These are phyloP conservation scores for Sextonia rubra DNA, from an alignment of 164 flowering plant species.

Conservation along the genomic window DNA sequence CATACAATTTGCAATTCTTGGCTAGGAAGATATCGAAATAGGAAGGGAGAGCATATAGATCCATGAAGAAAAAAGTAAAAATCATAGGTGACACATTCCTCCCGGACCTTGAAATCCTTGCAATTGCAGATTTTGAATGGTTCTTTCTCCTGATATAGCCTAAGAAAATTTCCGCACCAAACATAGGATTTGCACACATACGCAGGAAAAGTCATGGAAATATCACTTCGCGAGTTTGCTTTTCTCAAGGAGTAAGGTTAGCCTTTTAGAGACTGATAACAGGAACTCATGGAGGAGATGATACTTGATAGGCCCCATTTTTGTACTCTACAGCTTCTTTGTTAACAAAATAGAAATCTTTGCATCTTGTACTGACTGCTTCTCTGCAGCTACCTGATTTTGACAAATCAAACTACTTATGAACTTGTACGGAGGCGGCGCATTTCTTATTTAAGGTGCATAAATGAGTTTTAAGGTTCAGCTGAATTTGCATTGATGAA, in stretches of 20 bases:
- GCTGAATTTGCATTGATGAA: not conserved
- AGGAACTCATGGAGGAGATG: not conserved
- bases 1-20: too few relatives aligned
- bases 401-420: conserved; percentile 91
- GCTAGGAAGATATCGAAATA: too few relatives aligned
- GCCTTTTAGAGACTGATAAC: not conserved
- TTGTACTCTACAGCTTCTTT: not conserved
- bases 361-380: not conserved
- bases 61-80: too few relatives aligned
- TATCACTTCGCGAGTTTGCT: not conserved
- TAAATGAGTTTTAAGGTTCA: not conserved
- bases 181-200: too few relatives aligned
- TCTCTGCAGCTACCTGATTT: conserved; percentile 65
- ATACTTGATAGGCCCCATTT: too few relatives aligned
- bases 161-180: too few relatives aligned
- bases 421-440: conserved; percentile 88
- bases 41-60: too few relatives aligned
- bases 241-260: not conserved
- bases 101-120: too few relatives aligned
- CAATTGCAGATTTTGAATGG: too few relatives aligned
- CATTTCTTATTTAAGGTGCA: conserved; percentile 67
- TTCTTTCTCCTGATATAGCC: too few relatives aligned
- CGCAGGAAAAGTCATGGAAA: too few relatives aligned
- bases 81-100: too few relatives aligned
- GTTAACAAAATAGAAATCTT: not conserved